A percentile compares a stretch with the other conserved stretches of the same genome.
Conservation (phyloP, 1,284 basidiomycete species). For the Ustilago vetiveriae region DNA sequence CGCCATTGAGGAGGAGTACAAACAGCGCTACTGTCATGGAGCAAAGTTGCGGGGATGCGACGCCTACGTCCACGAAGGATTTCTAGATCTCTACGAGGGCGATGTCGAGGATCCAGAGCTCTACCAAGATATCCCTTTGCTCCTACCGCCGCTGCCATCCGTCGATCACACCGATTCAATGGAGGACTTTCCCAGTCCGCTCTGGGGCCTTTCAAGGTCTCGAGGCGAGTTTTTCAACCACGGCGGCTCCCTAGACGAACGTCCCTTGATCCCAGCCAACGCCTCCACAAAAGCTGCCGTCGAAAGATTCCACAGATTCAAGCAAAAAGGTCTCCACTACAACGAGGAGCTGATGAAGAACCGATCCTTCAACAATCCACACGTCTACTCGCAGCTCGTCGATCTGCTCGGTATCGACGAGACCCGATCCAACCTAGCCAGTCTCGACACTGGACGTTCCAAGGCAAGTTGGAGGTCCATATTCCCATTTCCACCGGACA, state of each 20-base stretch:
- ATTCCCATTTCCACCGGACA: constrained; percentile 12
- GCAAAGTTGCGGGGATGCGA: constrained; percentile 4
- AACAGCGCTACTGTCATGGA: background rate
- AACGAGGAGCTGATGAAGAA: constrained; percentile 91
- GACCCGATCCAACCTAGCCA: constrained; percentile 58
- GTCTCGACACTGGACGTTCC: constrained; percentile 10
- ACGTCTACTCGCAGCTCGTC: constrained; percentile 91
- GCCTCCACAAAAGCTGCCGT: constrained; percentile 74
- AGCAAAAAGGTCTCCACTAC: constrained; percentile 82
- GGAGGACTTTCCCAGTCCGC: background rate
- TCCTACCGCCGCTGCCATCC: constrained; percentile 17
- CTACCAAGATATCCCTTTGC: constrained; percentile 5
- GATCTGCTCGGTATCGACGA: constrained; percentile 89
- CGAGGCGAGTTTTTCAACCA: background rate
- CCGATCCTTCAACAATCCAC: constrained; percentile 90
- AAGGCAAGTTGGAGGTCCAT: constrained; percentile 5
- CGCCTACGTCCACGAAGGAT: background rate
- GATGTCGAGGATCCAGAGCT: constrained; percentile 20
- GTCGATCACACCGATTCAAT: background rate
- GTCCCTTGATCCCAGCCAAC: too few species aligned
- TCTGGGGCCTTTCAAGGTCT: constrained; percentile 14
- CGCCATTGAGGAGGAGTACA: background rate
- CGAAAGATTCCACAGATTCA: constrained; percentile 75
- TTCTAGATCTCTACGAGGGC: background rate
- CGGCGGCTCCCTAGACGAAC: too few species aligned